Base-by-base conservation (phyloP, 805 yeast genomes). In the Teunomyces funiuensis region DNA sequence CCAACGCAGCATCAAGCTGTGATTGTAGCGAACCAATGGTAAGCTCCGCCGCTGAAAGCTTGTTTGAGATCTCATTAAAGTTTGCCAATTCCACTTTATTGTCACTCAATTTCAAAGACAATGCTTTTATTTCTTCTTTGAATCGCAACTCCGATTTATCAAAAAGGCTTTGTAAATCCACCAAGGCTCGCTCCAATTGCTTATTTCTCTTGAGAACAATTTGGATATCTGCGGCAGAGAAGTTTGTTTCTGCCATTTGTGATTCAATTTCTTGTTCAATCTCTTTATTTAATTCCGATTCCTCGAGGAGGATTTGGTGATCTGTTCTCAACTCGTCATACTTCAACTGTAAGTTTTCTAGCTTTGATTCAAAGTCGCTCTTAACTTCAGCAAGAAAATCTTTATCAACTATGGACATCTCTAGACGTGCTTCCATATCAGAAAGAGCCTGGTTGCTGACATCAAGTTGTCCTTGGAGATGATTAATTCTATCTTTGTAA, bases 181-280 rank as follows among this genome's bases (percentile, higher is more conserved):
- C 27, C 17, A 77, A 47, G 0, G 79, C 73, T n/a, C 54, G 28
- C 46, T 76, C 79, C 17, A 79, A 51, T 28, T 58, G 52, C 39
- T 54, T 60, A 39, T 72, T 73, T 19, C 68, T 55, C 29, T 54
- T 58, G 2, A 66, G 37, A 3, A 69, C 36, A 5, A 46, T 28
- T 20, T 52, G 40, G 15, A 56, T 43, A 36, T 63, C 65, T 15
- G 49, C 44, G 10, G 40, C 44, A 2, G 52, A 33, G 3, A 47
- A 28, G 11, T 33, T 40, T 3, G 47, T 40, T 5, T 48, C 44
- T n/a, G 43, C 42, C 10, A 50, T 42, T 26, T 51, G 55, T 5
- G 47, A 36, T 5, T 47, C 45, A 11, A 69, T 51, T 15, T 66
- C 71, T 8, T 48, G 38, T 41, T 65, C 71, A n/a, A 70, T 44